Conservation (phyloP, 2,329 filamentous ascomycete species). For the Pseudogymnoascus sp. region DNA sequence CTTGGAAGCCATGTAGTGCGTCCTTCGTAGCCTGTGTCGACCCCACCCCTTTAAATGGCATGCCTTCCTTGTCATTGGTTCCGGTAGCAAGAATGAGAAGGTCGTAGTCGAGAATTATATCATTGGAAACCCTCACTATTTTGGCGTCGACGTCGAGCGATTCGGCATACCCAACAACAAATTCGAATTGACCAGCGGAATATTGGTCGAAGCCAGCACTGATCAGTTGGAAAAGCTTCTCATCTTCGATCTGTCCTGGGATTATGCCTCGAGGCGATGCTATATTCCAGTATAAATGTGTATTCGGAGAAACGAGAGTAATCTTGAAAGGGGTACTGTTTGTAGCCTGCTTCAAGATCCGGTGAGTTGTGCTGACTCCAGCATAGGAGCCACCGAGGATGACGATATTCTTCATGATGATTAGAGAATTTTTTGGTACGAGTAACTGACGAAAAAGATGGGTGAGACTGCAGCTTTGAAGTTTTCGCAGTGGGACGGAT, state of each 20-base stretch:
- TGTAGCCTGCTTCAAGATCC: slow-evolving; percentile 23
- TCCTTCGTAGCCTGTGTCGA: slow-evolving; percentile 29
- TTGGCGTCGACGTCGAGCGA: slow-evolving; percentile 35
- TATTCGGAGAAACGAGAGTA: slow-evolving; percentile 43
- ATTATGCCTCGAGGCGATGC: slow-evolving; percentile 40
- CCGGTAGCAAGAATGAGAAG: slow-evolving; percentile 49
- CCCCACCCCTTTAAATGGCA: slow-evolving; percentile 42
- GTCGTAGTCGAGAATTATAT: slow-evolving; percentile 36
- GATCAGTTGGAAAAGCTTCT: slow-evolving; percentile 32
- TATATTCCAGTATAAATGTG: slow-evolving; percentile 42
- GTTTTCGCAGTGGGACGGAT: neutral
- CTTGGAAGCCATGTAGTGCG: slow-evolving; percentile 20
- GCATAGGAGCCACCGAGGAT: slow-evolving; percentile 27
- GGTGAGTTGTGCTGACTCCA: slow-evolving; percentile 26
- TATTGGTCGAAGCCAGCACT: slow-evolving; percentile 41
- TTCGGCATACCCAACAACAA: slow-evolving; percentile 41
- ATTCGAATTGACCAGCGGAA: slow-evolving; percentile 39
- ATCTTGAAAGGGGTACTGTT: slow-evolving; percentile 38
- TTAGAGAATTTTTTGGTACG: slow-evolving; percentile 10
- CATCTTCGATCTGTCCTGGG: slow-evolving; percentile 37
- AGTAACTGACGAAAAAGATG: slow-evolving; percentile 9
- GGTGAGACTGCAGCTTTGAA: slow-evolving; percentile 7
- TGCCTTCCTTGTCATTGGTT: slow-evolving; percentile 31
- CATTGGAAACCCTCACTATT: slow-evolving; percentile 34
- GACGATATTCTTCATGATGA: slow-evolving; percentile 24